A percentile compares a stretch with the other conserved stretches of the same genome.
Evolutionary conservation across 1,284 basidiomycete genomes (phyloP).

Genomic region (Pulchroboletus neoregius): DNA sequence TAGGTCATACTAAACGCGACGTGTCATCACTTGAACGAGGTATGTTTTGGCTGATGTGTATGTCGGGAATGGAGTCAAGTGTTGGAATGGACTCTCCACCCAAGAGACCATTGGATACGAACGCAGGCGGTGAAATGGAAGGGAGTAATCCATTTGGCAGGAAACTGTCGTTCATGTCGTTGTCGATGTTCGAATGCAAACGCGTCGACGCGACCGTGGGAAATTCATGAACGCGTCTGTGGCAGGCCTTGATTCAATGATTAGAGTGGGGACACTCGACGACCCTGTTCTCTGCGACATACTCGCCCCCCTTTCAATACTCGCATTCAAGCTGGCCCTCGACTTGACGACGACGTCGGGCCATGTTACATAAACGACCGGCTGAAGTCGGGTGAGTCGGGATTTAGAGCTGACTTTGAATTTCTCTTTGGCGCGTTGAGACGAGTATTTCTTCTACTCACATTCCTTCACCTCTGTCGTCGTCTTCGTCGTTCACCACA

Average conservation of each 20-base stretch:
- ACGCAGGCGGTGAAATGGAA: conserved; percentile 7
- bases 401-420: conserved; percentile 30
- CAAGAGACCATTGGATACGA: conserved; percentile 35
- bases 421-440: conserved; percentile 13
- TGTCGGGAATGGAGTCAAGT: too few relatives aligned
- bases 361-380: conserved; percentile 28
- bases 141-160: conserved; percentile 27
- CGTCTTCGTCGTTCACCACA: conserved; percentile 42
- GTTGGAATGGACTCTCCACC: conserved; percentile 1
- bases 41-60: neutral
- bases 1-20: neutral
- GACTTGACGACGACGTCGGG: too few relatives aligned
- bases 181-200: neutral
- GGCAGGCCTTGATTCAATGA: neutral
- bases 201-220: conserved; percentile 17
- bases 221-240: conserved; percentile 9
- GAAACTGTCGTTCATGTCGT: conserved; percentile 18
- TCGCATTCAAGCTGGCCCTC: too few relatives aligned
- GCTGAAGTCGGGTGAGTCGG: conserved; percentile 33
- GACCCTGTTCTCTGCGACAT: too few relatives aligned
- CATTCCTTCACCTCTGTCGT: conserved; percentile 16
- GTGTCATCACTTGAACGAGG: conserved; percentile 10
- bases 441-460: conserved; percentile 33
- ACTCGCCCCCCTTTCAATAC: too few relatives aligned
- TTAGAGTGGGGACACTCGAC: too few relatives aligned